phyloP scores from a whole-genome alignment of 768 basidiomycete species.

The Tylopilus cervinicoccineus region DNA sequence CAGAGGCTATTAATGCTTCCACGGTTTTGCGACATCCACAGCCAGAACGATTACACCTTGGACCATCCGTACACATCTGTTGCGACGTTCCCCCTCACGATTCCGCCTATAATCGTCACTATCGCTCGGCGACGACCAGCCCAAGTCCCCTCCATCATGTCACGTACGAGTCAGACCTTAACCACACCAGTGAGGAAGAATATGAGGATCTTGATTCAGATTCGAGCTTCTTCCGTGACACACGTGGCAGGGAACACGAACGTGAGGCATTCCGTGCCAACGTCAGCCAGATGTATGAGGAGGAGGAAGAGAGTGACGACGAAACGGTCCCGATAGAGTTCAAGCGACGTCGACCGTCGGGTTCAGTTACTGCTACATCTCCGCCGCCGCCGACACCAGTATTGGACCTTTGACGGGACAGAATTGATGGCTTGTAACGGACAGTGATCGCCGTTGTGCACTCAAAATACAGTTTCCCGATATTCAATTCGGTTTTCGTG shows the following conservation, averaged over 20 bases:
- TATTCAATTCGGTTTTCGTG: conserved; percentile 11
- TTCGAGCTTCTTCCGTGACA: conserved; percentile 33
- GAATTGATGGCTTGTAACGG: conserved; percentile 11
- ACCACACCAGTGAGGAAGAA: conserved; percentile 28
- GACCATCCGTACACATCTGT: conserved; percentile 18
- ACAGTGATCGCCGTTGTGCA: conserved; percentile 11
- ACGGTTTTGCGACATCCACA: conserved; percentile 27
- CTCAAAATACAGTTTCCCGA: conserved; percentile 18
- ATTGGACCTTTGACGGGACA: conserved; percentile 11
- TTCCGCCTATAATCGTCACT: conserved; percentile 18
- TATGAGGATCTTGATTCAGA: conserved; percentile 32
- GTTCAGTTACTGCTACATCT: conserved; percentile 25
- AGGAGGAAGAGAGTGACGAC: conserved; percentile 36
- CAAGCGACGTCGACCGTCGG: conserved; percentile 33
- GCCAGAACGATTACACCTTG: conserved; percentile 26
- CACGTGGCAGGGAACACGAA: conserved; percentile 18
- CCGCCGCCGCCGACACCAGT: conserved; percentile 19
- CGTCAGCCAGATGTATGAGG: conserved; percentile 31
- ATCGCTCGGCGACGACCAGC: conserved; percentile 34
- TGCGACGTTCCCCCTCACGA: conserved; percentile 26
- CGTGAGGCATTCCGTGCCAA: conserved; percentile 28
- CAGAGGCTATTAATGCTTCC: conserved; percentile 18
- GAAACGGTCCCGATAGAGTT: conserved; percentile 33
- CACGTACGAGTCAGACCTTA: conserved; percentile 29
- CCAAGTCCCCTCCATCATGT: conserved; percentile 38